phyloP scores from a whole-genome alignment of 441 rosid species.

The Macaranga tanarius region DNA sequence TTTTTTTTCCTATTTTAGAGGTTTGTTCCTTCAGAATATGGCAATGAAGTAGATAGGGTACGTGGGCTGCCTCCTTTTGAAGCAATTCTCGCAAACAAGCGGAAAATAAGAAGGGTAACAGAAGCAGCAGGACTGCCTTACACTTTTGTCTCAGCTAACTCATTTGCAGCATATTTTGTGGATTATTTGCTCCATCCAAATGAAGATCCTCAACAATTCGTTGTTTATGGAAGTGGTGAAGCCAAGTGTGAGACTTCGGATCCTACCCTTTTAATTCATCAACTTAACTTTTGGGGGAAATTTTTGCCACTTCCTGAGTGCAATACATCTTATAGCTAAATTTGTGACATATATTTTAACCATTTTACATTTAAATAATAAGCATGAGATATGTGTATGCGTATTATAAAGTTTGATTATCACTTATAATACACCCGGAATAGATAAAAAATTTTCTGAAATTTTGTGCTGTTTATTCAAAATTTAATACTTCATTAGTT shows the following conservation, averaged over 20 bases:
- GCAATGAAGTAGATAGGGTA: slow-evolving; percentile 40
- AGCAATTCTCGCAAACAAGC: slow-evolving; percentile 34
- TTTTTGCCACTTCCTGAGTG: too few relatives aligned
- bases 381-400: too few relatives aligned
- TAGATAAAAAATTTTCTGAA: too few relatives aligned
- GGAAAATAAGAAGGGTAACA: slow-evolving; percentile 39
- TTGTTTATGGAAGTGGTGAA: slow-evolving; percentile 31
- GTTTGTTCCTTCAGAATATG: slow-evolving; percentile 47
- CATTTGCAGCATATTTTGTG: slow-evolving; percentile 36
- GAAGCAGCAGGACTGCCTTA: slow-evolving; percentile 37
- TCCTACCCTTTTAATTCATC: background rate
- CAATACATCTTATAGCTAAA: too few relatives aligned
- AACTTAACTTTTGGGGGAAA: too few relatives aligned
- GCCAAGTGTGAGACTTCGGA: slow-evolving; percentile 21
- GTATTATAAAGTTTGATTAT: too few relatives aligned
- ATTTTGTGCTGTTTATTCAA: too few relatives aligned
- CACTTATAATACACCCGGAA: too few relatives aligned
- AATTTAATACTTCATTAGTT: too few relatives aligned
- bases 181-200: slow-evolving; percentile 35
- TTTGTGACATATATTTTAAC: too few relatives aligned
- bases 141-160: slow-evolving; percentile 44
- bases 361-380: too few relatives aligned
- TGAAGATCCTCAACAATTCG: slow-evolving; percentile 16
- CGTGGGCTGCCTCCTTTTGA: slow-evolving; percentile 39
- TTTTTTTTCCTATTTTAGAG: slow-evolving; percentile 32